A percentile compares a stretch with the other conserved stretches of the same genome.
These are phyloP conservation scores for Pharnaceum exiguum DNA, from an alignment of 148 eudicot species.

Conservation along the genomic window DNA sequence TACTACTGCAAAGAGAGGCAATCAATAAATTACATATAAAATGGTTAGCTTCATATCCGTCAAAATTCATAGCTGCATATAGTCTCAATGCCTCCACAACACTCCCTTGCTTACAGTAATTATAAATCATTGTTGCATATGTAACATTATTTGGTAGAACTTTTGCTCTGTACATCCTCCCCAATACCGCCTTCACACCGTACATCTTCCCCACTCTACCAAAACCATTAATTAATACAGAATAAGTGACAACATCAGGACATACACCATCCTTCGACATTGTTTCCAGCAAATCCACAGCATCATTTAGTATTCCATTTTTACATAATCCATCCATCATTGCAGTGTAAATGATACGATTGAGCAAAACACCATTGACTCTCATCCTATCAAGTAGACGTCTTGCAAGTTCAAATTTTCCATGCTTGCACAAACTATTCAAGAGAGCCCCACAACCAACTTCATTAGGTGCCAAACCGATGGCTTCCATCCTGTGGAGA, in stretches of 20 bases:
- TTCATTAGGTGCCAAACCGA: conserved; percentile 51
- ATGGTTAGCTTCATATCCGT: conserved; percentile 33
- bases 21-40: conserved; percentile 53
- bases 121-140: conserved; percentile 53
- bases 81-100: conserved; percentile 45
- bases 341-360: conserved; percentile 45
- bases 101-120: conserved; percentile 51
- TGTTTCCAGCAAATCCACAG: conserved; percentile 39
- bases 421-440: conserved; percentile 66
- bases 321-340: conserved; percentile 69
- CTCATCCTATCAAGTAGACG: conserved; percentile 52
- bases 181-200: conserved; percentile 52
- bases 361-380: conserved; percentile 29
- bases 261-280: conserved; percentile 46
- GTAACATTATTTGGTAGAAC: conserved; percentile 41
- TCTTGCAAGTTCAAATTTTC: conserved; percentile 53
- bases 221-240: conserved; percentile 72
- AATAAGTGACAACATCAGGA: conserved; percentile 70
- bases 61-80: conserved; percentile 40
- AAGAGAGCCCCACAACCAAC: conserved; percentile 66
- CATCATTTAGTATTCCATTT: conserved; percentile 46
- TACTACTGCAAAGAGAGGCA: conserved; percentile 46
- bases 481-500: conserved; percentile 52
- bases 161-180: conserved; percentile 60
- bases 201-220: conserved; percentile 44